Conservation (phyloP, 106 monocot species). For the Posidonia australis region DNA sequence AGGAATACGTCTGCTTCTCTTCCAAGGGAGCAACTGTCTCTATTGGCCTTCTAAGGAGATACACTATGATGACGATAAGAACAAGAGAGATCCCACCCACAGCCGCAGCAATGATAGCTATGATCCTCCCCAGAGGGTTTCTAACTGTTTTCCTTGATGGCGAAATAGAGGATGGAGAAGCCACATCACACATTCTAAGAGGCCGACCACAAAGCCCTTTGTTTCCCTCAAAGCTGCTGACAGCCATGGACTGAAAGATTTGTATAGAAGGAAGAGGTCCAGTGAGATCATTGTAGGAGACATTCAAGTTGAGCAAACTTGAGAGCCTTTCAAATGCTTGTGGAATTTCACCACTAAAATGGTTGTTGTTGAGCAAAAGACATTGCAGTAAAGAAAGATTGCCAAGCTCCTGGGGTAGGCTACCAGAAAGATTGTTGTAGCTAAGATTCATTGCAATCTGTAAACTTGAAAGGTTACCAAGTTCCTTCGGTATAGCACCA, state of each 20-base stretch:
- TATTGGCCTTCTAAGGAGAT: conserved; percentile 54
- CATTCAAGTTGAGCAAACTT: conserved; percentile 67
- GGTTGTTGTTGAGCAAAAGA: conserved; percentile 73
- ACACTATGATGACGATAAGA: conserved; percentile 60
- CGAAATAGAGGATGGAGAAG: conserved; percentile 16
- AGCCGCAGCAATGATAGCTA: conserved; percentile 53
- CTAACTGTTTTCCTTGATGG: conserved; percentile 1
- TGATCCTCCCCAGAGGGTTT: conserved; percentile 27
- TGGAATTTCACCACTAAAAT: conserved; percentile 76
- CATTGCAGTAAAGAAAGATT: conserved; percentile 60
- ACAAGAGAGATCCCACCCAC: conserved; percentile 76
- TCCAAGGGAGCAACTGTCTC: conserved; percentile 49
- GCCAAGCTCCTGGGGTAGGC: conserved; percentile 71
- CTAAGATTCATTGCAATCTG: conserved; percentile 94
- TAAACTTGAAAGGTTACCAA: conserved; percentile 67
- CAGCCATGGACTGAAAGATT: conserved; percentile 48
- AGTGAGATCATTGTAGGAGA: conserved; percentile 75
- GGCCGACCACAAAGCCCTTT: conserved; percentile 75
- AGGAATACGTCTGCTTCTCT: conserved; percentile 29
- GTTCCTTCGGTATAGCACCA: conserved; percentile 66
- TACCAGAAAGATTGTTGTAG: conserved; percentile 73
- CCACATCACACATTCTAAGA: conserved; percentile 37
- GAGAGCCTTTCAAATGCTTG: conserved; percentile 52
- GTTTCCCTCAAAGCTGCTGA: conserved; percentile 69
- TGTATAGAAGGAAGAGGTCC: conserved; percentile 62